phyloP scores from a whole-genome alignment of 495 filamentous ascomycete genomes.

The Cercophora scortea region DNA sequence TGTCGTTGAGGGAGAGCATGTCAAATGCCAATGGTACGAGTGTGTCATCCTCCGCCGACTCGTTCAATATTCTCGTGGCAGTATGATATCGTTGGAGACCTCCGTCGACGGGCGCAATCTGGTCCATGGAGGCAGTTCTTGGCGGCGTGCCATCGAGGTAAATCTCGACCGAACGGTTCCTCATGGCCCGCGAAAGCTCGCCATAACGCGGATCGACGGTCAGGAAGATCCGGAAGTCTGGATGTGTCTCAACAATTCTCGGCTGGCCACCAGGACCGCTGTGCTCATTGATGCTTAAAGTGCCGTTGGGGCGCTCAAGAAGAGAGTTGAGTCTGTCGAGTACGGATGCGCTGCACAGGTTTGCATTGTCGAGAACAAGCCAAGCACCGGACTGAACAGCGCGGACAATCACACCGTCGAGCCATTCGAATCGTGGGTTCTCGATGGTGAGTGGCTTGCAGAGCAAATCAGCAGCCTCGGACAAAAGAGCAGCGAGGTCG shows the following conservation, averaged over 20 bases:
- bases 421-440: conserved; percentile 85
- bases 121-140: conserved; percentile 9
- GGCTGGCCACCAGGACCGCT: conserved; percentile 73
- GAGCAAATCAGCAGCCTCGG: conserved; percentile 28
- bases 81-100: conserved; percentile 28
- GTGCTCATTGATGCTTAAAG: conserved; percentile 86
- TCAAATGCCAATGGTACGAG: conserved; percentile 23
- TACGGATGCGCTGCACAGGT: conserved; percentile 89
- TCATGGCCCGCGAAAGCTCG: conserved; percentile 92
- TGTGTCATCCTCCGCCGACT: conserved; percentile 7
- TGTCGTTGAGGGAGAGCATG: conserved; percentile 28
- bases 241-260: conserved; percentile 71
- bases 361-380: conserved; percentile 95
- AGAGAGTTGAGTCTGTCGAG: conserved; percentile 92
- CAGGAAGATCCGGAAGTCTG: conserved; percentile 84
- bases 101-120: conserved; percentile 35
- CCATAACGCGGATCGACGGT: conserved; percentile 91
- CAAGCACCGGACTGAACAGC: conserved; percentile 82
- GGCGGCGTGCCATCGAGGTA: conserved; percentile 48
- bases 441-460: conserved; percentile 42
- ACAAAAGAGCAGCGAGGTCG: conserved; percentile 20
- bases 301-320: conserved; percentile 75
- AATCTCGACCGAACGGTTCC: conserved; percentile 89
- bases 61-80: conserved; percentile 11
- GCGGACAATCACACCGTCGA: conserved; percentile 82